Evolutionary conservation across 768 basidiomycete species (phyloP), one percentile per base, ranked within the genome.

Genomic region (Lactifluus volemus): DNA sequence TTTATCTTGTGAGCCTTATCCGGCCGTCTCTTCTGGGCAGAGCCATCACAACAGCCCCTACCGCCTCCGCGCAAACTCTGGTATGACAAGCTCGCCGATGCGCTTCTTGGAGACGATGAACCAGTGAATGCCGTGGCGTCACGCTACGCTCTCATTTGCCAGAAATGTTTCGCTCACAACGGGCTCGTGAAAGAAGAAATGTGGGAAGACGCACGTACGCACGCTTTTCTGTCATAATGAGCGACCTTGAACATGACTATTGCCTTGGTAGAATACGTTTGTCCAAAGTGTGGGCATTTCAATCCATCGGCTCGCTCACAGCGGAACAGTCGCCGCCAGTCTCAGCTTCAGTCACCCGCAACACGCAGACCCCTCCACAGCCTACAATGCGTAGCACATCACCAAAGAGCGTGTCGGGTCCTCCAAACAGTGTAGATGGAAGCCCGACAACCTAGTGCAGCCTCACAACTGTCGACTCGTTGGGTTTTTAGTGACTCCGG

Each of bases 1-100:
- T 47, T 58, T 34, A 7, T 44, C 9, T 29, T 10, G 21, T 49
- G 41, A 11, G 19, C 30, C 61, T 4, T 61, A 51, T 44, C 12
- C 21, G 14, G 21, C 30, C 53, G 48, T 1, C 1, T 21, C 12
- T 12, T 47, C 6, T 47, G 25, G 54, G 11, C 63, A 79, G 78
- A 73, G 19, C 70, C 65, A 4, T 75, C 78, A 2, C 75, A 72
- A 41, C 74, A 70, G 67, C 77, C 71, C 67, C 65, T 77, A 53
- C 81, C 77, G 9, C 74, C 79, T 1, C 81, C 83, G 14, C 84
- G 80, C 51, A 89, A 89, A 65, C 84, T 83, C 47, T 90, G 91
- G 88, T 89, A 85, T 68, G 93, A 95, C 74, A 89, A 88, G 67
- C 70, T 95, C 29, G 93, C 92, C 0, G 93, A 95, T 70, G 87